These are phyloP conservation scores for Calamus simplicifolius DNA, from an alignment of 176 grass and related monocot genomes.

Conservation along the genomic window DNA sequence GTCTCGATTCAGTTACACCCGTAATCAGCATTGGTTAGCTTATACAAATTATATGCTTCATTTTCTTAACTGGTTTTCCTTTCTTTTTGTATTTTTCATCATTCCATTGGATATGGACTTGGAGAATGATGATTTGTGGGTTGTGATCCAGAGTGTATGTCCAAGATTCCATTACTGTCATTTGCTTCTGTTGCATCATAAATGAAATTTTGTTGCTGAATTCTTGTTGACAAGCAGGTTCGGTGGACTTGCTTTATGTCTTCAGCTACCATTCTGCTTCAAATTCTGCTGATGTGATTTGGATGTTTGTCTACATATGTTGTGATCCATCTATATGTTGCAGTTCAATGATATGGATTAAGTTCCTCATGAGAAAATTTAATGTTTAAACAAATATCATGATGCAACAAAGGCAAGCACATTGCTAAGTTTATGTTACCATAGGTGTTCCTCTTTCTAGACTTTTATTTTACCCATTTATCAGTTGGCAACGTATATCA, in stretches of 20 bases:
- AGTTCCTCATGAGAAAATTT: too few relatives aligned
- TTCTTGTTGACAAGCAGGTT: conserved; percentile 43
- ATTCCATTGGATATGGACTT: neutral
- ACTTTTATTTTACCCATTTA: too few relatives aligned
- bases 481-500: too few relatives aligned
- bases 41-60: neutral
- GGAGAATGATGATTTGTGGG: neutral
- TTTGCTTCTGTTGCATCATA: conserved; percentile 12
- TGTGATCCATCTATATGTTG: too few relatives aligned
- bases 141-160: conserved; percentile 12
- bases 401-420: too few relatives aligned
- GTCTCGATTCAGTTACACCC: too few relatives aligned
- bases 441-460: too few relatives aligned
- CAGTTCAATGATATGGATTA: too few relatives aligned
- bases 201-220: neutral
- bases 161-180: neutral
- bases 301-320: neutral
- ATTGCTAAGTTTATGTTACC: too few relatives aligned
- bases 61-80: neutral
- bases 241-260: conserved; percentile 91
- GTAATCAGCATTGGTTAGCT: neutral
- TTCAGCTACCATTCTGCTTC: conserved; percentile 79
- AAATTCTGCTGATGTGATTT: conserved; percentile 36
- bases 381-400: too few relatives aligned
- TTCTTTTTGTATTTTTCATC: neutral